Evolutionary conservation across 805 yeast genomes (phyloP), one percentile per base, ranked within the genome.

Genomic region (Candida dendrica): DNA sequence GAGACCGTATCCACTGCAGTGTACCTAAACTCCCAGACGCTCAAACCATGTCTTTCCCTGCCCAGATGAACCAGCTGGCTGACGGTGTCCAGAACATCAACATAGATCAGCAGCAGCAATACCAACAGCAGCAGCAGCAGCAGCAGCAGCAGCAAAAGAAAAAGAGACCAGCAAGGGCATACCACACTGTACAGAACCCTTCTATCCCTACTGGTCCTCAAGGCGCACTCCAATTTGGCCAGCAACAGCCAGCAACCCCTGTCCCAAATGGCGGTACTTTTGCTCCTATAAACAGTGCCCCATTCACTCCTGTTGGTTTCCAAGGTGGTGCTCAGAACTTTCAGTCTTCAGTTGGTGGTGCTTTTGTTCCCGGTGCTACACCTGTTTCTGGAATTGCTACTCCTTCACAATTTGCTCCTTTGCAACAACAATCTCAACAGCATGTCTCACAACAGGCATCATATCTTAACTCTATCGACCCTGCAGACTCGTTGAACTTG

Each of bases 101-200:
- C 3, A 33, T 36, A 11, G 36, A 17, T 36, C 46, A 27, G 16
- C 47, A 30, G 16, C 40, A 16, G n/a, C 44, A 31, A 18, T 44
- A 40, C 14, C 45, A 32, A 16, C 45, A 27, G 22, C 46, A 40
- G n/a, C 45, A 32, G 18, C 45, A 27, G 22, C 30, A 27, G 13
- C 30, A 27, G 13, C 30, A 27, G 13, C 30, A 5, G 3, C 40
- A 40, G 4, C 43, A 45, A n/a, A 51, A 49, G 43, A 54, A 53
- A 47, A 53, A 49, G 38, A 42, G 41, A 37, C 36, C 55, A 6
- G 50, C 52, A 5, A 52, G 60, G 40, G 58, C 56, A 2, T 46
- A 45, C 40, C 58, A 55, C 33, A 41, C 47, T 19, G 35, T 55
- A 7, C 30, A 16, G 20, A 37, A 37, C 15, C 39, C 39, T 10